Evolutionary conservation across 768 basidiomycete genomes (phyloP), one percentile per base, ranked within the genome.

Genomic region (Lactifluus hygrophoroides): DNA sequence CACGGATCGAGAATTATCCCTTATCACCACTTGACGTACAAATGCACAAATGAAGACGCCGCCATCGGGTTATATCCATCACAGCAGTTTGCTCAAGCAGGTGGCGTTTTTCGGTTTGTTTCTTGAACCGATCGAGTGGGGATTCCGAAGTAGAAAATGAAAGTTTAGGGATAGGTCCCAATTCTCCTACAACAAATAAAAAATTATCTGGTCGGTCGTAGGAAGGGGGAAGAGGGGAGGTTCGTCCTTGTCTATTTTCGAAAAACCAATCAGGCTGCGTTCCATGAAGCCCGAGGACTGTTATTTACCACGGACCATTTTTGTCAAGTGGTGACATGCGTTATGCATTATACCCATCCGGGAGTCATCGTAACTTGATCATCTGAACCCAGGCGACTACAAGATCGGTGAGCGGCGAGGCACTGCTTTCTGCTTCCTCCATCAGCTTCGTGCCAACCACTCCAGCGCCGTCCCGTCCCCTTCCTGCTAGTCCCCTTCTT

Each of bases 271-370:
- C 65, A 85, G 83, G 54, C 83, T 80, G 1, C 74, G 84, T 40
- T 74, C 75, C 23, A 80, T 85, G 77, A 82, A 76, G 68, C 83
- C 85, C 27, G 84, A 86, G 68, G 71, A 5, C 85, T 9, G 69
- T 83, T 11, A 85, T 85, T 65, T 84, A 80, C 57, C 82, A 85
- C 66, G 80, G 80, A 3, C 84, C 83, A 8, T 85, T 85, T 71
- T 71, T 84, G 34, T 70, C 72, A 66, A 81, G 69, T 63, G 37
- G 28, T 46, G 34, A 23, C 46, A 40, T 42, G 19, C 21, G 43
- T 5, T 42, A 25, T 28, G 37, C 30, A 51, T 2, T 45, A 56
- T 30, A 37, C 37, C 56, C 47, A 49, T 49, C 38, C 3, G 32
- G 40, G 28, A 14, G 2, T 11, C 25, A 46, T 46, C 45, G 45